These are phyloP conservation scores for Aspergillus sp. DNA, from an alignment of 2,329 filamentous ascomycete species.

Conservation along the genomic window DNA sequence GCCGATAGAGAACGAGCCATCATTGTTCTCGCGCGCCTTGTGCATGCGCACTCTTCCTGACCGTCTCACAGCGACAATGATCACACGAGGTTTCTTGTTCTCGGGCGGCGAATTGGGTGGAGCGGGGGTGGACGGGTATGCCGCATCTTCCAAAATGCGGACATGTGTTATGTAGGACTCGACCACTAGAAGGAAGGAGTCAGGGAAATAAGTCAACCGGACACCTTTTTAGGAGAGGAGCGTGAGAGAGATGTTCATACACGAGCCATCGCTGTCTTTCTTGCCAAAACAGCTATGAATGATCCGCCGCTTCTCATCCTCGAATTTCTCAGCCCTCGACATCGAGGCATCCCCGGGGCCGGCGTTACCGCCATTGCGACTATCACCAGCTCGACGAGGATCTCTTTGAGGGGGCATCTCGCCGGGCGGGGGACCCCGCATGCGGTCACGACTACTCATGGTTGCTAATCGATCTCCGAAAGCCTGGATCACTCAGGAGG, in stretches of 20 bases:
- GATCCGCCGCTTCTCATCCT: conserved; percentile 94
- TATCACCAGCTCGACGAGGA: conserved; percentile 35
- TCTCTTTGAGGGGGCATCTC: conserved; percentile 34
- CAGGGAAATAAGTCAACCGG: conserved; percentile 22
- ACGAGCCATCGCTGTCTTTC: conserved; percentile 79
- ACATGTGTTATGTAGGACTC: conserved; percentile 99
- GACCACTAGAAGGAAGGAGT: conserved; percentile 54
- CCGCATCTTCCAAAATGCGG: conserved; percentile 81
- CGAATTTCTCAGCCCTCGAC: conserved; percentile 76
- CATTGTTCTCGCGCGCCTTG: conserved; percentile 93
- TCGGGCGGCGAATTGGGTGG: conserved; percentile 73
- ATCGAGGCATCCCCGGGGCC: conserved; percentile 33
- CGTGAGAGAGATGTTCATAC: conserved; percentile 55
- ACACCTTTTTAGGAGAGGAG: not conserved
- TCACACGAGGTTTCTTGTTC: conserved; percentile 83
- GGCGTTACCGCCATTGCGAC: conserved; percentile 33
- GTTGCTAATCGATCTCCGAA: conserved; percentile 23
- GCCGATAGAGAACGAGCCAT: conserved; percentile 92
- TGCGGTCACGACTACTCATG: conserved; percentile 42
- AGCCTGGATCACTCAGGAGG: conserved; percentile 29
- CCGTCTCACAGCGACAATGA: conserved; percentile 89
- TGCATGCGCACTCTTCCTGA: conserved; percentile 93
- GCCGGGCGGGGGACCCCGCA: conserved; percentile 34
- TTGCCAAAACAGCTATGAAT: conserved; percentile 93
- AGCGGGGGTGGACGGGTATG: conserved; percentile 78